phyloP scores from a whole-genome alignment of 148 eudicot genomes.

The Vaccinium vitisidaea region DNA sequence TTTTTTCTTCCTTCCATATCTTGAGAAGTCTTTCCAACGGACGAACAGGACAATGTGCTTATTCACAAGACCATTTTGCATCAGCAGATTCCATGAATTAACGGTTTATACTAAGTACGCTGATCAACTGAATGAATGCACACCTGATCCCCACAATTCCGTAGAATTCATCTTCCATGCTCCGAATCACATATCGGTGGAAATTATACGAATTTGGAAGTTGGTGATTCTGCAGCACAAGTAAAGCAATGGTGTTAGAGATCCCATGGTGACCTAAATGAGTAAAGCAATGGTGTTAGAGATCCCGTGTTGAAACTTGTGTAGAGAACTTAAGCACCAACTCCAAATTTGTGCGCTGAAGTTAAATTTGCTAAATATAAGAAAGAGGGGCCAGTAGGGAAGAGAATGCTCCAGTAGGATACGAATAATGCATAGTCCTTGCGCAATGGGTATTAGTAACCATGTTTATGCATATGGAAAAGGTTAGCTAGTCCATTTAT shows the following conservation, averaged over 20 bases:
- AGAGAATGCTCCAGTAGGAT: constrained; percentile 7
- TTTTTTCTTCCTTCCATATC: constrained; percentile 6
- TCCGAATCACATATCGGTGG: constrained; percentile 90
- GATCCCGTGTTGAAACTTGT: constrained; percentile 2
- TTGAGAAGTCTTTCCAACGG: not conserved
- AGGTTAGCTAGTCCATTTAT: not conserved
- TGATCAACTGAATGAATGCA: not conserved
- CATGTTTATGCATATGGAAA: not conserved
- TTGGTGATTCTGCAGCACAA: constrained; percentile 64
- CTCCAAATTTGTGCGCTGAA: not conserved
- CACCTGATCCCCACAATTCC: constrained; percentile 97
- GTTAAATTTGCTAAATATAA: not conserved
- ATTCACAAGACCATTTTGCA: not conserved
- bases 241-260: not conserved
- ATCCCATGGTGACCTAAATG: not conserved
- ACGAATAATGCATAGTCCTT: not conserved
- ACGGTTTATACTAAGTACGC: not conserved
- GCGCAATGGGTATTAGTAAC: not conserved
- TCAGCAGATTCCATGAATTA: not conserved
- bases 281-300: not conserved
- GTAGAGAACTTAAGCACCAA: not conserved
- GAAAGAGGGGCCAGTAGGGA: not conserved
- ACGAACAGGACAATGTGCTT: constrained; percentile 1
- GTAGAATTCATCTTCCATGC: constrained; percentile 97
- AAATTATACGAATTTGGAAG: constrained; percentile 82